Conservation (phyloP, 768 basidiomycete genomes). For the Amanita pseudoporphyria region DNA sequence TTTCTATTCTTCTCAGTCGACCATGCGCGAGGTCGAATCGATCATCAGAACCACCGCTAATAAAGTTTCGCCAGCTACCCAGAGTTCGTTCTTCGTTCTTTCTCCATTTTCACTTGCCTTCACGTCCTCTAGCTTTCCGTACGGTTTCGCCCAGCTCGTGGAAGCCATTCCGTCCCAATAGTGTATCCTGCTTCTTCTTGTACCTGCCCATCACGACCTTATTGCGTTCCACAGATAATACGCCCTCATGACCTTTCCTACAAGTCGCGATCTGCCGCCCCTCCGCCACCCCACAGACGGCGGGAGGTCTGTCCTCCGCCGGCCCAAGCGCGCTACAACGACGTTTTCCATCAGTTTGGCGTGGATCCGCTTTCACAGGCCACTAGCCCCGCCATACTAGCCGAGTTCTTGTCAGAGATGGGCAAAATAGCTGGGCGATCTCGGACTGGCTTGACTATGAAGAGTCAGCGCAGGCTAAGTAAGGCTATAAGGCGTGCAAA, state of each 20-base stretch:
- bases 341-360: constrained; percentile 61
- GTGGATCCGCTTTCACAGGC: constrained; percentile 70
- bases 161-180: constrained; percentile 5
- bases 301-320: constrained; percentile 47
- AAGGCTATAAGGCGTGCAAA: constrained; percentile 85
- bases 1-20: constrained; percentile 8
- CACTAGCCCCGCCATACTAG: constrained; percentile 48
- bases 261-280: constrained; percentile 23
- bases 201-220: background rate
- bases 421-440: constrained; percentile 71
- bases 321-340: constrained; percentile 41
- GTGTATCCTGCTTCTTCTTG: background rate
- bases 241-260: constrained; percentile 32
- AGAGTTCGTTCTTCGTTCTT: background rate
- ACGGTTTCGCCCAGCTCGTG: background rate
- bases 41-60: background rate
- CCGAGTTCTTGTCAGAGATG: constrained; percentile 58
- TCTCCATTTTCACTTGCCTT: background rate
- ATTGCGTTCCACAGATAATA: constrained; percentile 28
- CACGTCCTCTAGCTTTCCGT: background rate
- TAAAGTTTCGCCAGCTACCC: background rate
- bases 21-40: background rate
- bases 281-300: constrained; percentile 16
- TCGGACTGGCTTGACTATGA: constrained; percentile 63
- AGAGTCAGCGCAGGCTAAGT: constrained; percentile 67